Percentiles rank a stretch among this genome's conserved stretches.
Conservation (phyloP, 192 early-diverging fungal species). For the Cetraspora pellucida region DNA sequence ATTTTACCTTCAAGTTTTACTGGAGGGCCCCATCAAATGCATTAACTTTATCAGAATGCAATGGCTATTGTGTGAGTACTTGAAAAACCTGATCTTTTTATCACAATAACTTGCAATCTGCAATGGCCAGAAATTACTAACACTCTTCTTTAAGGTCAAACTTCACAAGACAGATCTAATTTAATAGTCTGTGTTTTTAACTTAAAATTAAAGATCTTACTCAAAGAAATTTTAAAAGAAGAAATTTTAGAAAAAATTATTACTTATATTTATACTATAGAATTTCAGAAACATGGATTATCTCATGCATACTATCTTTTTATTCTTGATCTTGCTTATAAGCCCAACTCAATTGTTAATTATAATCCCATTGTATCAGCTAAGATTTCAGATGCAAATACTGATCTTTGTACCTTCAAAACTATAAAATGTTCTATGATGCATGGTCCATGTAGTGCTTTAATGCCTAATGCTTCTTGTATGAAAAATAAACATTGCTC, state of each 20-base stretch:
- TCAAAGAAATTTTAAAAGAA: conserved; percentile 29
- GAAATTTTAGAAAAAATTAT: conserved; percentile 36
- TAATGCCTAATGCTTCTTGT: conserved; percentile 34
- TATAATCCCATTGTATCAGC: conserved; percentile 38
- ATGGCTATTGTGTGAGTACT: conserved; percentile 34
- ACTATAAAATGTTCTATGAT: no score
- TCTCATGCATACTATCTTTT: conserved; percentile 46
- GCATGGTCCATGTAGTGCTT: conserved; percentile 39
- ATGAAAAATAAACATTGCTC: conserved; percentile 37
- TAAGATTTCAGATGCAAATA: conserved; percentile 36
- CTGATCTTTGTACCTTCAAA: conserved; percentile 13
- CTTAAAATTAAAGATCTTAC: conserved; percentile 30
- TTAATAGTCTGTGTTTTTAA: conserved; percentile 31
- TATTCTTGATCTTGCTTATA: conserved; percentile 32
- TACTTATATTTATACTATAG: conserved; percentile 37
- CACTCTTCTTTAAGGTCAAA: conserved; percentile 27
- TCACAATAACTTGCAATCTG: no score
- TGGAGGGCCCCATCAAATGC: conserved; percentile 35
- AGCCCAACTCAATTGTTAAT: conserved; percentile 22
- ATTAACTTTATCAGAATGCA: conserved; percentile 32
- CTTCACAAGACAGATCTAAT: conserved; percentile 32
- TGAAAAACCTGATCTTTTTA: conserved; percentile 46
- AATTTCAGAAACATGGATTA: conserved; percentile 48
- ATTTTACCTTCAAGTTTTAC: conserved; percentile 25
- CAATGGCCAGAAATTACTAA: no score